Conservation (phyloP, 2,329 filamentous ascomycete species). For the Trichoderma citrinoviride region DNA sequence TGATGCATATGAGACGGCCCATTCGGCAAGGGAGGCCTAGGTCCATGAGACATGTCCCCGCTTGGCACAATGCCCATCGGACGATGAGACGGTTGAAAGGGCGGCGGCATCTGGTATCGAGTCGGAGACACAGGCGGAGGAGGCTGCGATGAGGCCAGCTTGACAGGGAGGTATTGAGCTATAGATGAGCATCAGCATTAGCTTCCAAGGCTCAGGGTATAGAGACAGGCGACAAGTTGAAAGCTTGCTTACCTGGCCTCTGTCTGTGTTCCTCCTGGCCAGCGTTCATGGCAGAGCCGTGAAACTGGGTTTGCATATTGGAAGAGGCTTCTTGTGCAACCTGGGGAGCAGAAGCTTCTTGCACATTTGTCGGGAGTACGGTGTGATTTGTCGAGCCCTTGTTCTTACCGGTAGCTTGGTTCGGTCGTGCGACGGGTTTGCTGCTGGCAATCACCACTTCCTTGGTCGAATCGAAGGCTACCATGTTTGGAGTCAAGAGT, state of each 20-base stretch:
- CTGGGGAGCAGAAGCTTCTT: neutral
- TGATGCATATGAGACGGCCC: conserved; percentile 44
- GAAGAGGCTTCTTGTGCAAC: conserved; percentile 9
- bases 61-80: conserved; percentile 33
- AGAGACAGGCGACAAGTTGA: neutral
- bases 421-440: neutral
- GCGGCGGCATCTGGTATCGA: conserved; percentile 45
- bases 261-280: conserved; percentile 18
- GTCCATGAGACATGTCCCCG: conserved; percentile 34
- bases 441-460: neutral
- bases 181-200: neutral
- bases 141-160: conserved; percentile 27
- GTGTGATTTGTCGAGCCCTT: neutral
- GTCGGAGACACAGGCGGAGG: conserved; percentile 35
- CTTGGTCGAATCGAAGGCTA: conserved; percentile 4
- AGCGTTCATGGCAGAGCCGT: neutral
- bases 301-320: conserved; percentile 11
- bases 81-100: conserved; percentile 40
- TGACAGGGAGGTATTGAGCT: conserved; percentile 14
- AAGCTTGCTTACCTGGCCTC: conserved; percentile 25
- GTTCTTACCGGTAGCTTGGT: neutral
- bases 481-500: neutral
- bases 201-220: neutral
- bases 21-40: conserved; percentile 35
- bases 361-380: conserved; percentile 5